A percentile compares a stretch with the other conserved stretches of the same genome.
phyloP scores from a whole-genome alignment of 352 stramenopile species.

The Blastocystis sp. region DNA sequence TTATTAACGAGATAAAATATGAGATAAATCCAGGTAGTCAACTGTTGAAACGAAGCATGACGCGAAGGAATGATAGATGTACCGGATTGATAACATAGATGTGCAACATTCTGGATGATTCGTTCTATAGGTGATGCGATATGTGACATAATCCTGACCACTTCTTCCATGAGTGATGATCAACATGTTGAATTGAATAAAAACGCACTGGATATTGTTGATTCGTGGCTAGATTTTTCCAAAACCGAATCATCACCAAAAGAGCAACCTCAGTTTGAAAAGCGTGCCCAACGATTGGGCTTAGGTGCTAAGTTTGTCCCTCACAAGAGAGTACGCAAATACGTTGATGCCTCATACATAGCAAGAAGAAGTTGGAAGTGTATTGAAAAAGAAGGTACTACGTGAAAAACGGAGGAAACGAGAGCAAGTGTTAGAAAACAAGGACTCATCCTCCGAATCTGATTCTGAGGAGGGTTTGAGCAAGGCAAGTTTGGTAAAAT shows the following conservation, averaged over 20 bases:
- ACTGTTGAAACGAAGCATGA: too few species aligned
- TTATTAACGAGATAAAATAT: not conserved
- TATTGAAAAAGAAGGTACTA: constrained; percentile 57
- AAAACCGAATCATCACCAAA: not conserved
- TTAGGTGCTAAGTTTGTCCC: constrained; percentile 47
- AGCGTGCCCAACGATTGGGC: constrained; percentile 13
- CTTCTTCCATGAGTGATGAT: constrained; percentile 41
- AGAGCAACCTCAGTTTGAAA: constrained; percentile 31
- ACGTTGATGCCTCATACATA: not conserved
- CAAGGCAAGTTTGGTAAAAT: constrained; percentile 30
- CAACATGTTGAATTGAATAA: constrained; percentile 28
- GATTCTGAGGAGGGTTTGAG: constrained; percentile 35
- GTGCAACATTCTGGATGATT: not conserved
- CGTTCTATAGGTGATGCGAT: too few species aligned
- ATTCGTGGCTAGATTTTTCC: constrained; percentile 21
- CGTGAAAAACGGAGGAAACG: constrained; percentile 35
- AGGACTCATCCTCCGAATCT: constrained; percentile 6
- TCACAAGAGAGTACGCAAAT: not conserved
- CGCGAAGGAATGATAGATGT: too few species aligned
- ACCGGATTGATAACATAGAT: too few species aligned
- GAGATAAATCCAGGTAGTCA: too few species aligned
- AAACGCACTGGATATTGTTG: constrained; percentile 40
- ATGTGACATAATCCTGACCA: too few species aligned
- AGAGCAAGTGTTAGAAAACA: constrained; percentile 20
- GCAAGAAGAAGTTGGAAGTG: constrained; percentile 14